Evolutionary conservation across 2,329 filamentous ascomycete genomes (phyloP), one percentile per base, ranked within the genome.

Genomic region (Byssochlamys sp.): DNA sequence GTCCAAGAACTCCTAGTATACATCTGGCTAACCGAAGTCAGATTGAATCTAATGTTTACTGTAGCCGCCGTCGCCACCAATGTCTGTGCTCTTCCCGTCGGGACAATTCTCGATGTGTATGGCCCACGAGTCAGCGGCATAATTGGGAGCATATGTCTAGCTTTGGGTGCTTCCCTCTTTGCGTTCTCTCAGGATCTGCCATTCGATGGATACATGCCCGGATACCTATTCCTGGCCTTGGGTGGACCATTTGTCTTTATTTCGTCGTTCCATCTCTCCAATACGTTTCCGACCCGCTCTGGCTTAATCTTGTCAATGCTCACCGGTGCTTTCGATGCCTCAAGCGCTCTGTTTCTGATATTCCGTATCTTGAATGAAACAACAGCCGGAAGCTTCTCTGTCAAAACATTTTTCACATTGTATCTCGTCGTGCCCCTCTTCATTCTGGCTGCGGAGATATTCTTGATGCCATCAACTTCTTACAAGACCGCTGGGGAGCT

Each of bases 1-100:
- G 28, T n/a, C 65, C 63, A 2, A 31, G 48, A 26, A 29, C 19
- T 14, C 19, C 27, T 4, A 49, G 35, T 31, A 12, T 35, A 14
- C 28, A 48, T 54, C 4, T 27, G 14, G 53, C 59, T 64, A 55
- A 66, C 33, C 14, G 19, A 28, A 29, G n/a, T 24, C 55, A 80
- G 78, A 59, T 80, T 96, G 57, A 96, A 96, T 71, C 77, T 96
- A 63, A 95, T 95, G 89, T 96, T 96, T 78, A 95, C 90, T 4
- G 82, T 91, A 48, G 91, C 91, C 11, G 91, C 90, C 12, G 90
- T 95, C 9, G 88, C 84, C 5, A 95, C 91, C 45, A 96, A 96
- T 66, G 87, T 95, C 11, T 89, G 85, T 48, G 91, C 91, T 11
- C 79, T 96, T 5, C 89, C 91, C 1, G 85, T 95, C 10, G 91